These are phyloP conservation scores for Cylindrodendrum hubeiense DNA, from an alignment of 2,329 filamentous ascomycete species.

Conservation along the genomic window DNA sequence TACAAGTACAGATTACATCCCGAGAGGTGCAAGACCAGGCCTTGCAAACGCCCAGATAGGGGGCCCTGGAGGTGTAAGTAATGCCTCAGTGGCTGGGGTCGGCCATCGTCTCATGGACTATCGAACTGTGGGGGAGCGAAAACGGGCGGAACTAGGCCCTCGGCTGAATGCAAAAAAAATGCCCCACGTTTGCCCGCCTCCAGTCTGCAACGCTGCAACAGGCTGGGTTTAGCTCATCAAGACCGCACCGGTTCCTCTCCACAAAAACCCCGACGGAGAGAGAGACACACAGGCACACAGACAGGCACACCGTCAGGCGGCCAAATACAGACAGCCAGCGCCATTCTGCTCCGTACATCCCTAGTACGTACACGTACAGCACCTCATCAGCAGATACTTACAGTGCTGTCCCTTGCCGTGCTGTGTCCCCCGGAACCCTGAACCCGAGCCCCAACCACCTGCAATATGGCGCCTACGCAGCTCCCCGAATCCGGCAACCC, in stretches of 20 bases:
- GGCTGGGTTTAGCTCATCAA: conserved; percentile 9
- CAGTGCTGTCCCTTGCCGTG: not conserved
- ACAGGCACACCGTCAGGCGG: no score
- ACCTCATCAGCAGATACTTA: not conserved
- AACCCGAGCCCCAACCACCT: not conserved
- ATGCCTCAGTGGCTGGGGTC: conserved; percentile 14
- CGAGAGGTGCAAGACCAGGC: not conserved
- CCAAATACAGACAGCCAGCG: conserved; percentile 11
- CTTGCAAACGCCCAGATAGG: not conserved
- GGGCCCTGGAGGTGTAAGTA: conserved; percentile 1
- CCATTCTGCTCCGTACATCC: not conserved
- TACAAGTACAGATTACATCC: no score
- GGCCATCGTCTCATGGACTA: conserved; percentile 8
- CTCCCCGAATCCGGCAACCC: conserved; percentile 62
- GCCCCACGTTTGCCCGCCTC: conserved; percentile 12
- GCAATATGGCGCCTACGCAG: conserved; percentile 58
- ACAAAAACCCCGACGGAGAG: not conserved
- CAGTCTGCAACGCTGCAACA: conserved; percentile 1
- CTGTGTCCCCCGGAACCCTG: not conserved
- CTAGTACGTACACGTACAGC: not conserved
- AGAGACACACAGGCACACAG: not conserved
- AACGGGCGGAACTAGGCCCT: not conserved
- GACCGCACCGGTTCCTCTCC: not conserved
- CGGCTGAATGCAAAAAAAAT: conserved; percentile 3
- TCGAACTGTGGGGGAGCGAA: not conserved